These are phyloP conservation scores for Psidium friedrichsthalianum DNA, from an alignment of 345 rosid species.

Conservation along the genomic window DNA sequence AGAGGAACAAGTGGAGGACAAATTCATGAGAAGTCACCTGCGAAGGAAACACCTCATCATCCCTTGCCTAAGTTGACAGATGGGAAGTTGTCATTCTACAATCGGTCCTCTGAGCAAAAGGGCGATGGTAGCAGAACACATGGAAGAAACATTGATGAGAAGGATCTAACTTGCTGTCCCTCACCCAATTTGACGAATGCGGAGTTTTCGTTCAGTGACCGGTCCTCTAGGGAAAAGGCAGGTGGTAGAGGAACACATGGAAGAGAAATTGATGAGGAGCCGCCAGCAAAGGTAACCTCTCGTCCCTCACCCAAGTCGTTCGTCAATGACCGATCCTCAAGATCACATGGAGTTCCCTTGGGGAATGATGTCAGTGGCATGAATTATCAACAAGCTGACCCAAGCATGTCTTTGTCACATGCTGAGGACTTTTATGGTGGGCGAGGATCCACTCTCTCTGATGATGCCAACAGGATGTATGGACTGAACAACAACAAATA, in stretches of 20 bases:
- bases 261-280: not conserved
- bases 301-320: not conserved
- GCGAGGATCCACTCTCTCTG: conserved; percentile 8
- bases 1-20: conserved; percentile 4
- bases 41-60: not conserved
- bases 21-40: conserved; percentile 2
- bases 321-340: not conserved
- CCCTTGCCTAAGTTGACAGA: not conserved
- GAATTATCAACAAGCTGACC: not conserved
- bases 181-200: not conserved
- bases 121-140: not conserved
- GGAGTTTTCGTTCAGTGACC: not conserved
- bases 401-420: not conserved
- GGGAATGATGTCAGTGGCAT: not conserved
- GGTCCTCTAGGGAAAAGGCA: not conserved
- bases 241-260: not conserved
- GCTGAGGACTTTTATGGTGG: conserved; percentile 21
- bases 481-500: conserved; percentile 3
- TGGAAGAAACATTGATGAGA: not conserved
- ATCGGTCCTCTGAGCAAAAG: not conserved
- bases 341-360: not conserved
- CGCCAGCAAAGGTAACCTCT: not conserved
- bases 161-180: not conserved
- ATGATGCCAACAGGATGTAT: conserved; percentile 22
- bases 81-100: not conserved